phyloP scores from a whole-genome alignment of 768 basidiomycete genomes.

The Artomyces pyxidatus region DNA sequence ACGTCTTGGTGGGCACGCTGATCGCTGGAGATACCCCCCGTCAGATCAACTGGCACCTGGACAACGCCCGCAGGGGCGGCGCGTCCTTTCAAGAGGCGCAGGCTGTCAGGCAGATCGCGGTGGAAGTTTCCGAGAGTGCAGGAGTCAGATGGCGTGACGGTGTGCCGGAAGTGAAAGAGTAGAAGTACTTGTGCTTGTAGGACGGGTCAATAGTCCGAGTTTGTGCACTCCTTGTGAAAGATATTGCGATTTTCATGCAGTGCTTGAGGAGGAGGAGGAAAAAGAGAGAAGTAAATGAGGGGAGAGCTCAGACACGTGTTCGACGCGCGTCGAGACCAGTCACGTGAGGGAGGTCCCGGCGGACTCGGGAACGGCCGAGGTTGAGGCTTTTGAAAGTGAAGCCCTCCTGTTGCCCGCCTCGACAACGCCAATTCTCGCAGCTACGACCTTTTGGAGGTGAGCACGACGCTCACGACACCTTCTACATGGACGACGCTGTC shows the following conservation, averaged over 20 bases:
- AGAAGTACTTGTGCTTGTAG: background rate
- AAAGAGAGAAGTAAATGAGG: background rate
- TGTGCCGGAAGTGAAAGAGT: constrained; percentile 35
- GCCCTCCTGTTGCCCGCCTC: constrained; percentile 9
- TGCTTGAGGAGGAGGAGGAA: background rate
- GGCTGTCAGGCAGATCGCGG: constrained; percentile 48
- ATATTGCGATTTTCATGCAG: background rate
- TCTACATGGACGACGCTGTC: constrained; percentile 13
- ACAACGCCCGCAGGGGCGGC: constrained; percentile 45
- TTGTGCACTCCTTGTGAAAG: background rate
- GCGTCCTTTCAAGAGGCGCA: constrained; percentile 43
- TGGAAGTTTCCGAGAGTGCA: constrained; percentile 37
- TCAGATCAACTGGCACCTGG: constrained; percentile 61
- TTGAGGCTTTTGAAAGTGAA: constrained; percentile 2
- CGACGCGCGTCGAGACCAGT: background rate
- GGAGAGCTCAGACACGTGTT: background rate
- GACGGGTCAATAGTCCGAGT: background rate
- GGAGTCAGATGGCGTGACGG: constrained; percentile 46
- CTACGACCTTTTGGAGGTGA: constrained; percentile 13
- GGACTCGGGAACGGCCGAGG: too few relatives aligned
- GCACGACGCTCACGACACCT: constrained; percentile 10
- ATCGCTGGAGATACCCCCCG: constrained; percentile 54
- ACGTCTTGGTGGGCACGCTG: constrained; percentile 50
- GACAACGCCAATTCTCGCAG: constrained; percentile 1
- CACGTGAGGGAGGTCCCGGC: too few relatives aligned